phyloP scores from a whole-genome alignment of 345 rosid genomes.

The Brassica carinata region DNA sequence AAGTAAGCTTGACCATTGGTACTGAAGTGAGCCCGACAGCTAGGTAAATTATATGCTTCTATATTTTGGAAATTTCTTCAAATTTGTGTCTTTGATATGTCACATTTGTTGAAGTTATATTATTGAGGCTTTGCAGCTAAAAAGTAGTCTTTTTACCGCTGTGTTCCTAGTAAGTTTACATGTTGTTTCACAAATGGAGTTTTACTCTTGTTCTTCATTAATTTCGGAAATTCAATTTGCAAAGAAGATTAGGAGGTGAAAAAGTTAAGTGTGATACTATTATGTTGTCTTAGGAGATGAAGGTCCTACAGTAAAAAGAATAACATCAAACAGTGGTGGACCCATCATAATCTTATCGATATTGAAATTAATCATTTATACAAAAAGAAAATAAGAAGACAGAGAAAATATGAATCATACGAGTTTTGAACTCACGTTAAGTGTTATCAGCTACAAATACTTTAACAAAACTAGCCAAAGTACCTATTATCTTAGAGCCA shows the following conservation, averaged over 20 bases:
- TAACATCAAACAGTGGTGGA: no score
- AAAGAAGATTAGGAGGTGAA: not conserved
- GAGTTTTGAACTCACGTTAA: no score
- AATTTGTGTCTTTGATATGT: not conserved
- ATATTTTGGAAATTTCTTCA: not conserved
- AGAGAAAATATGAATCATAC: no score
- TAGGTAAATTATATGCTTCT: slow-evolving; percentile 1
- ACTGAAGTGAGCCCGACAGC: slow-evolving; percentile 19
- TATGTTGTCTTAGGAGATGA: not conserved
- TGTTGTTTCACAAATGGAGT: not conserved
- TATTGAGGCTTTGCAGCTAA: not conserved
- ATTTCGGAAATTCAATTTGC: not conserved
- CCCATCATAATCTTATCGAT: no score
- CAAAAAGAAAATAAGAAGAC: no score
- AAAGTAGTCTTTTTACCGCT: not conserved
- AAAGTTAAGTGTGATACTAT: not conserved
- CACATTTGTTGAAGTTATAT: not conserved
- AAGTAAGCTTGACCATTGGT: slow-evolving; percentile 14
- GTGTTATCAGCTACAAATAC: no score
- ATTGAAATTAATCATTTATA: no score
- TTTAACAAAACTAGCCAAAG: no score
- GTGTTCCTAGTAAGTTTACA: not conserved
- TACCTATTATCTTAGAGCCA: no score
- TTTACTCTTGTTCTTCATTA: not conserved
- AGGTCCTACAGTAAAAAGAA: no score